Evolutionary conservation across 441 rosid species (phyloP).

Genomic region (Mallotus japonicus): DNA sequence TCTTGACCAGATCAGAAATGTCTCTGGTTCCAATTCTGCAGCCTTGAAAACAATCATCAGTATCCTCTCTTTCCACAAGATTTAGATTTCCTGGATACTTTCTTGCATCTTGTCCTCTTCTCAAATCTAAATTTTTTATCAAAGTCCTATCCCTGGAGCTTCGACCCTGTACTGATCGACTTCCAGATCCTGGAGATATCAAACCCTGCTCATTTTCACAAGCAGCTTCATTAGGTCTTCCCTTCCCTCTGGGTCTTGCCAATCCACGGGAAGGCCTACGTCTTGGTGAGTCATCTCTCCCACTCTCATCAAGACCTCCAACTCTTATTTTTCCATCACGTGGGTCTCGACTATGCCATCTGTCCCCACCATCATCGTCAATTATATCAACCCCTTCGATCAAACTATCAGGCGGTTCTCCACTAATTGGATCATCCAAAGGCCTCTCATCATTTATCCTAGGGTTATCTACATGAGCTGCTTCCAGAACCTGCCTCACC

Average conservation of each 20-base stretch:
- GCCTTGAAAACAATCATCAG: conserved; percentile 74
- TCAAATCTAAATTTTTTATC: conserved; percentile 49
- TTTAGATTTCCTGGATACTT: conserved; percentile 39
- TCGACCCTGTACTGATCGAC: conserved; percentile 48
- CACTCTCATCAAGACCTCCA: conserved; percentile 65
- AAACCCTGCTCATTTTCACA: conserved; percentile 57
- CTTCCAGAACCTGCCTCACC: conserved; percentile 62
- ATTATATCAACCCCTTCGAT: conserved; percentile 44
- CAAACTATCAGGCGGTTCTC: conserved; percentile 45
- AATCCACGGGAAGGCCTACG: conserved; percentile 59
- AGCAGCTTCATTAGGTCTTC: conserved; percentile 58
- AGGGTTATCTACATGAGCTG: conserved; percentile 46
- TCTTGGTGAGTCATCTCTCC: conserved; percentile 72
- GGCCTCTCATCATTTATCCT: conserved; percentile 39
- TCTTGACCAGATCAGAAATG: conserved; percentile 70
- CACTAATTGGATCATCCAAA: conserved; percentile 39
- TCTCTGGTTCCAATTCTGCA: conserved; percentile 81
- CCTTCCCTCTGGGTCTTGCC: conserved; percentile 73
- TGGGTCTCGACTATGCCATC: conserved; percentile 39
- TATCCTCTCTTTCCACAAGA: conserved; percentile 64
- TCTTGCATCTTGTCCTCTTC: conserved; percentile 53
- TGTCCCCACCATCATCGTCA: conserved; percentile 56
- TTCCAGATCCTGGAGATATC: conserved; percentile 65
- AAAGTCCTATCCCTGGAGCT: conserved; percentile 51
- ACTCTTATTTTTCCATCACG: conserved; percentile 53